A percentile compares a stretch with the other conserved stretches of the same genome.
phyloP scores from a whole-genome alignment of 768 basidiomycete species.

The Mycena galopus region DNA sequence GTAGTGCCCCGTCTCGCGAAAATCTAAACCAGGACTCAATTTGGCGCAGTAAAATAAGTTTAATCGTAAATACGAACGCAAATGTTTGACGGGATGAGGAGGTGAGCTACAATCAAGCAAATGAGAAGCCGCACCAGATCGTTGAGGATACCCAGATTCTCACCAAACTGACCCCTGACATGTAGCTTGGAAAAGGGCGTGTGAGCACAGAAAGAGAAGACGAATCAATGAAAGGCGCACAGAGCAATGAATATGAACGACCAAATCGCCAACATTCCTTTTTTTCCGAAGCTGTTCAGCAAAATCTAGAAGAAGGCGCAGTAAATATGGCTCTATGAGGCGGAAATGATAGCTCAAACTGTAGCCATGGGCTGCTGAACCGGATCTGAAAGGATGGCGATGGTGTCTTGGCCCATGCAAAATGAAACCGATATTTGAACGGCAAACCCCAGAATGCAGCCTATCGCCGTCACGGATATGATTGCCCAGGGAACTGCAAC shows the following conservation, averaged over 20 bases:
- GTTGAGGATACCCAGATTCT: neutral
- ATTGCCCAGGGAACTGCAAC: constrained; percentile 72
- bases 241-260: constrained; percentile 65
- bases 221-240: constrained; percentile 42
- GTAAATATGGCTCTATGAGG: neutral
- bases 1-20: constrained; percentile 12
- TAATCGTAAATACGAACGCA: constrained; percentile 3
- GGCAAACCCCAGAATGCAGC: constrained; percentile 56
- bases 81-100: constrained; percentile 26
- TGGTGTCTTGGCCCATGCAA: constrained; percentile 67
- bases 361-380: constrained; percentile 56
- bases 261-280: constrained; percentile 66
- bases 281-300: constrained; percentile 60
- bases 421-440: constrained; percentile 67
- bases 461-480: constrained; percentile 58
- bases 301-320: constrained; percentile 48
- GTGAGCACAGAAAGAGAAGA: neutral
- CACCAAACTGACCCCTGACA: neutral
- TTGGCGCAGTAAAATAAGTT: neutral
- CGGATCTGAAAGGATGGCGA: constrained; percentile 43
- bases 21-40: neutral
- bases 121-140: neutral
- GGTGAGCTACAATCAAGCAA: too few species aligned
- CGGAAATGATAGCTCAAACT: constrained; percentile 34
- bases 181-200: neutral